Evolutionary conservation across 108 stramenopile species (phyloP).

Genomic region (Schizochytrium sp.): DNA sequence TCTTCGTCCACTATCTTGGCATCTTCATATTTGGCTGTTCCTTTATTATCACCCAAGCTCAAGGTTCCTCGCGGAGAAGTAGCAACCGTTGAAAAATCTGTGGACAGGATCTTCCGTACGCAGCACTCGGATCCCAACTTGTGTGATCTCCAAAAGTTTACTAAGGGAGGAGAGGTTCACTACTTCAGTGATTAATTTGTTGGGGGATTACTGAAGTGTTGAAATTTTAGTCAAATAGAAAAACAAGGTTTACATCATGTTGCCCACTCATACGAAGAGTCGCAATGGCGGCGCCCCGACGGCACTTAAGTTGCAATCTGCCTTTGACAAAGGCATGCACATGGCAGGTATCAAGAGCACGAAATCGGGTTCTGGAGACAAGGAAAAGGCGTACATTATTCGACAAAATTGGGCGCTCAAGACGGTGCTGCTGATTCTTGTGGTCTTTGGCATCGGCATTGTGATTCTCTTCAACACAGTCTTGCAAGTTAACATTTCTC

Average conservation of each 20-base stretch:
- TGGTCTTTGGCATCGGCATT: conserved; percentile 15
- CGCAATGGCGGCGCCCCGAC: conserved; percentile 31
- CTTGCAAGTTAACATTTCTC: conserved; percentile 20
- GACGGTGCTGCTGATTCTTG: conserved; percentile 48
- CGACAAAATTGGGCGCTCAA: conserved; percentile 57
- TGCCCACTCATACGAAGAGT: conserved; percentile 58
- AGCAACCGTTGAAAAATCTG: no score
- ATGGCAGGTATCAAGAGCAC: conserved; percentile 12
- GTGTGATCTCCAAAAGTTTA: no score
- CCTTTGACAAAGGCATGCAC: conserved; percentile 37
- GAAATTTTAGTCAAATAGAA: no score
- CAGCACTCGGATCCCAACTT: no score
- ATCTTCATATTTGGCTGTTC: no score
- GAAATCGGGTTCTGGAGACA: conserved; percentile 38
- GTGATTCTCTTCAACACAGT: conserved; percentile 53
- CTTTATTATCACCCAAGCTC: no score
- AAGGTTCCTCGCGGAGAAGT: no score
- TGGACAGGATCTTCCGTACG: no score
- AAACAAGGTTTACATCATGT: background rate
- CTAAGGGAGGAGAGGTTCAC: no score
- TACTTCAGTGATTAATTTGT: no score
- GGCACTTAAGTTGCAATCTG: conserved; percentile 25
- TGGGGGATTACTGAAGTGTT: no score
- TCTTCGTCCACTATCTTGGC: no score
- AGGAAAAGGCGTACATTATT: conserved; percentile 31